Percentiles rank a stretch among this genome's conserved stretches.
Evolutionary conservation across 129 eudicot species (phyloP).

Genomic region (Ambrosia artemisiifolia): DNA sequence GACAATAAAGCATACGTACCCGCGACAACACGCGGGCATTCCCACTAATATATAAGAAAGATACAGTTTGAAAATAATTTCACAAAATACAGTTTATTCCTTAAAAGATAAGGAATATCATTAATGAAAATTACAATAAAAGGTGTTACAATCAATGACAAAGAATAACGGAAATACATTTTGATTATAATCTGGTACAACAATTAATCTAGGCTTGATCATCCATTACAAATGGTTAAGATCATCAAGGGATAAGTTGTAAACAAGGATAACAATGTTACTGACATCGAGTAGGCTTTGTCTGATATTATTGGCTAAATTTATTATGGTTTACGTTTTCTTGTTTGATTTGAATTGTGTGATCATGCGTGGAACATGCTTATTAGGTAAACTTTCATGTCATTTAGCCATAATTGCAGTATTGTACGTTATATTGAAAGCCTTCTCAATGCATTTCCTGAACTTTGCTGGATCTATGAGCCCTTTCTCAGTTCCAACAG

Average conservation of each 20-base stretch:
- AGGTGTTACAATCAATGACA: not conserved
- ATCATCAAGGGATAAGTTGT: not conserved
- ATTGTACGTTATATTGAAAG: constrained; percentile 33
- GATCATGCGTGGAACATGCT: not conserved
- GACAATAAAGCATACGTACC: no score
- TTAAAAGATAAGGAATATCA: not conserved
- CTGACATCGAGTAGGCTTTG: not conserved
- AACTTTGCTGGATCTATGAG: constrained; percentile 40
- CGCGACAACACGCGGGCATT: no score
- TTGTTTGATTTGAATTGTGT: constrained; percentile 6
- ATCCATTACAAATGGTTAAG: not conserved
- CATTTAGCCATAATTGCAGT: constrained; percentile 25
- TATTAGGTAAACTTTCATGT: not conserved
- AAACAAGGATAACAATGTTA: not conserved
- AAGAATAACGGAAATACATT: not conserved
- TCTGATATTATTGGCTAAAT: constrained; percentile 1
- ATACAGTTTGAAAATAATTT: no score
- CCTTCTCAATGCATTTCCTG: constrained; percentile 40
- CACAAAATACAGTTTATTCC: not conserved
- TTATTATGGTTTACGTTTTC: not conserved
- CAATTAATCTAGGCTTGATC: not conserved
- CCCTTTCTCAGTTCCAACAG: constrained; percentile 42
- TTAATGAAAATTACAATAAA: not conserved
- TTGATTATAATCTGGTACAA: not conserved
- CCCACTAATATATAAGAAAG: no score